A percentile compares a stretch with the other conserved stretches of the same genome.
phyloP scores from a whole-genome alignment of 176 grass and related monocot species.

The Ensete ventricosum region DNA sequence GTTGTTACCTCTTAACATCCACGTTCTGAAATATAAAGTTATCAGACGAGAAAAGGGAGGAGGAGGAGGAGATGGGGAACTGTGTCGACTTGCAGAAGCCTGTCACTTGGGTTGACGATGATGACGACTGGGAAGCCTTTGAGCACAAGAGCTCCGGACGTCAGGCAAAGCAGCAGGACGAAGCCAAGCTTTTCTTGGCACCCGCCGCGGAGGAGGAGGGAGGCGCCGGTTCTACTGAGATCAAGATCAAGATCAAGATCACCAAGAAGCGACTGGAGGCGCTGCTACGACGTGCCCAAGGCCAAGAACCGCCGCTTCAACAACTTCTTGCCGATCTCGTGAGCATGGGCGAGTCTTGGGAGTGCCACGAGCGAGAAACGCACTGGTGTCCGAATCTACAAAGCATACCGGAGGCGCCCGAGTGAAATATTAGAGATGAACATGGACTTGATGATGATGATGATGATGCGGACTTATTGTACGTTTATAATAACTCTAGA shows the following conservation, averaged over 20 bases:
- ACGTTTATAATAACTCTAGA: too few species aligned
- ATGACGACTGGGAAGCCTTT: neutral
- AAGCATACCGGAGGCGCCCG: constrained; percentile 38
- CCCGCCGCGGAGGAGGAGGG: neutral
- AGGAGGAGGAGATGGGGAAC: neutral
- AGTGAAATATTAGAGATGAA: neutral
- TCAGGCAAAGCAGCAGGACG: constrained; percentile 31
- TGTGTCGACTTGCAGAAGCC: neutral
- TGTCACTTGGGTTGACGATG: neutral
- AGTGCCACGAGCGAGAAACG: constrained; percentile 4
- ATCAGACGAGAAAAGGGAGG: neutral
- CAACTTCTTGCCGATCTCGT: constrained; percentile 33
- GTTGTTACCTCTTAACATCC: too few species aligned
- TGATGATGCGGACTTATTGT: too few species aligned
- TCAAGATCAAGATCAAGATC: constrained; percentile 50
- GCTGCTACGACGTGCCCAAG: constrained; percentile 30
- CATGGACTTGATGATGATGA: too few species aligned
- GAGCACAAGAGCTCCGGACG: neutral
- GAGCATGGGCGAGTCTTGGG: constrained; percentile 22
- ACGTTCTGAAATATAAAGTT: too few species aligned
- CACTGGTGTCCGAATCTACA: constrained; percentile 43
- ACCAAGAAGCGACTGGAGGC: constrained; percentile 46
- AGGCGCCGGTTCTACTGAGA: constrained; percentile 16
- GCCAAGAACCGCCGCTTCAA: constrained; percentile 23
- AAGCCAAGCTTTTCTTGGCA: neutral